These are phyloP conservation scores for Blastobotrys americana DNA, from an alignment of 805 yeast species.

Conservation along the genomic window DNA sequence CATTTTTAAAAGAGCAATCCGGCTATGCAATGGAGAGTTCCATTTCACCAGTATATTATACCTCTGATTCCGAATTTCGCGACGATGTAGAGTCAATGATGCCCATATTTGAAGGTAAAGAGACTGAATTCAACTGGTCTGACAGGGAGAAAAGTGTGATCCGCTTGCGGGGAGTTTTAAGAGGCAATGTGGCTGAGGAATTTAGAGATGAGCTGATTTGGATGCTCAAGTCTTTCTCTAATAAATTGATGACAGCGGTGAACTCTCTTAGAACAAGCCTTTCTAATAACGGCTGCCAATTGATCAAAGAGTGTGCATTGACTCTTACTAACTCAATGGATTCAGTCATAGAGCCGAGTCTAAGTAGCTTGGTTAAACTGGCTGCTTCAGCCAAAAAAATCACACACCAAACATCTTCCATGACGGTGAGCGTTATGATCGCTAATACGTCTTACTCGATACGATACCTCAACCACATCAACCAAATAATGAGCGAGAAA, in stretches of 20 bases:
- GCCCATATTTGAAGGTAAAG: constrained; percentile 55
- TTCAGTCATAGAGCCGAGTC: constrained; percentile 41
- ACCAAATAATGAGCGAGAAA: constrained; percentile 54
- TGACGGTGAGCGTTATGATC: constrained; percentile 43
- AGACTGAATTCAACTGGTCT: constrained; percentile 85
- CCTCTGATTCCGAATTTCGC: constrained; percentile 24
- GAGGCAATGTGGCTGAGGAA: constrained; percentile 46
- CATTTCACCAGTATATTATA: constrained; percentile 30
- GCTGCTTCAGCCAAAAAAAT: constrained; percentile 58
- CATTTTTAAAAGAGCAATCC: constrained; percentile 20
- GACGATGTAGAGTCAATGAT: constrained; percentile 28
- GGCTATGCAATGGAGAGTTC: constrained; percentile 35
- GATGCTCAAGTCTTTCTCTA: constrained; percentile 41
- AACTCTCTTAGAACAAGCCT: constrained; percentile 79
- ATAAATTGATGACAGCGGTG: constrained; percentile 58
- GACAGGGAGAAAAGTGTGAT: constrained; percentile 56
- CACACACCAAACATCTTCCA: constrained; percentile 44
- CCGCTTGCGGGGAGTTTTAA: constrained; percentile 49
- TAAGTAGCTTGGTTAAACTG: constrained; percentile 44
- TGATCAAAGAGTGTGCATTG: constrained; percentile 53
- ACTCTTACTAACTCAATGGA: constrained; percentile 24
- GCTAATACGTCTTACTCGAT: constrained; percentile 47
- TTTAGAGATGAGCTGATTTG: constrained; percentile 31
- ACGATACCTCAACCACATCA: constrained; percentile 45
- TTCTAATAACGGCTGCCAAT: constrained; percentile 64